Percentiles rank a stretch among this genome's conserved stretches.
Evolutionary conservation across 805 yeast genomes (phyloP).

Genomic region (Candida corydali): DNA sequence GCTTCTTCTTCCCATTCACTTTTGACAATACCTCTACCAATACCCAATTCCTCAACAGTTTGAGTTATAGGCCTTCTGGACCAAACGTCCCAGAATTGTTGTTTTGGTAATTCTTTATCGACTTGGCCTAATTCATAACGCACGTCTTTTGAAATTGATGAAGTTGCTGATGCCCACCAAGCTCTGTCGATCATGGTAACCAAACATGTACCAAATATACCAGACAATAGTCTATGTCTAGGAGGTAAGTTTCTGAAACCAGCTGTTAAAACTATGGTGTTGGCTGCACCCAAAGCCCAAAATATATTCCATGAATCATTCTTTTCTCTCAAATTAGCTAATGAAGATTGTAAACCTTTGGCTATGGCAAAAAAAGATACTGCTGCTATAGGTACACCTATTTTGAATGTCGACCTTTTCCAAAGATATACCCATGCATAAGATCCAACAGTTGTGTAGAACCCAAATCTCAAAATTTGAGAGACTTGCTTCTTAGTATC

Average conservation of each 20-base stretch:
- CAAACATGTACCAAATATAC: constrained; percentile 35
- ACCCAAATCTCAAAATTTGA: constrained; percentile 42
- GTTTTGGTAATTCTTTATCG: constrained; percentile 29
- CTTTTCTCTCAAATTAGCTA: constrained; percentile 58
- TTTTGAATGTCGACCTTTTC: constrained; percentile 40
- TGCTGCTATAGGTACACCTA: constrained; percentile 36
- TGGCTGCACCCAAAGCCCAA: constrained; percentile 55
- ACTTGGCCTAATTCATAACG: constrained; percentile 39
- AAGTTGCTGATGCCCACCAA: constrained; percentile 38
- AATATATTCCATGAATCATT: constrained; percentile 61
- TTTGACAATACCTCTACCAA: constrained; percentile 54
- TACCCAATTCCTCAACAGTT: constrained; percentile 73
- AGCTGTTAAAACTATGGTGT: constrained; percentile 42
- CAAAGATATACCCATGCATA: constrained; percentile 43
- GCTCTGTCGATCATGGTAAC: constrained; percentile 36
- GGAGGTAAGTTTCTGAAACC: constrained; percentile 39
- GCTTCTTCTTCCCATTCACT: constrained; percentile 13
- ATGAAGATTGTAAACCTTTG: constrained; percentile 27
- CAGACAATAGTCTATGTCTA: constrained; percentile 38
- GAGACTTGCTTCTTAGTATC: constrained; percentile 50
- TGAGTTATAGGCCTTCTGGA: constrained; percentile 80
- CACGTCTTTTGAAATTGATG: constrained; percentile 34
- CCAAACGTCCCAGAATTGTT: constrained; percentile 74
- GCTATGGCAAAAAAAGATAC: constrained; percentile 49
- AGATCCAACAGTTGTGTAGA: constrained; percentile 47